These are phyloP conservation scores for Madurella mycetomatis DNA, from an alignment of 2,329 filamentous ascomycete genomes.

Conservation along the genomic window DNA sequence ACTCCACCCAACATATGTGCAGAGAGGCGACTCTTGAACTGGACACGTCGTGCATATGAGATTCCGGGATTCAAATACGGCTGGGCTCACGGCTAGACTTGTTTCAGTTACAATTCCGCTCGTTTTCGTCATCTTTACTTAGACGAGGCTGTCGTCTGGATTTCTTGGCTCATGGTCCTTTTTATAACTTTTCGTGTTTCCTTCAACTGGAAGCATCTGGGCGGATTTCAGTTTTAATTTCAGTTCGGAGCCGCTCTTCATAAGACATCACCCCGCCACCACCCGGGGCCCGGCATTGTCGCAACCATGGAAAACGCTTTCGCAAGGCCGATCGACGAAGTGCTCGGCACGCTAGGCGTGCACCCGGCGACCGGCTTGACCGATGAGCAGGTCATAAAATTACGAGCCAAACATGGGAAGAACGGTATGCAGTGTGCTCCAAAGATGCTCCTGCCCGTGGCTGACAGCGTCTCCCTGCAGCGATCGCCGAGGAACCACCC, in stretches of 20 bases:
- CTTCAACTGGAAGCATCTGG: conserved; percentile 12
- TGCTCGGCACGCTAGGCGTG: conserved; percentile 56
- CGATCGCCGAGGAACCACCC: conserved; percentile 79
- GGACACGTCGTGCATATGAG: conserved; percentile 27
- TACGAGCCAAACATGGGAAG: conserved; percentile 57
- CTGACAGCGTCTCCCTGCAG: conserved; percentile 32
- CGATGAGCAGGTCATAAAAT: conserved; percentile 53
- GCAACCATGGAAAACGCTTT: conserved; percentile 59
- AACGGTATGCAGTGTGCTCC: conserved; percentile 50
- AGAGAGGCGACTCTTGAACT: conserved; percentile 24
- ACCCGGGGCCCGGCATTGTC: conserved; percentile 12
- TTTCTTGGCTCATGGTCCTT: conserved; percentile 15
- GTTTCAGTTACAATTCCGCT: conserved; percentile 14
- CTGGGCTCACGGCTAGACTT: conserved; percentile 3
- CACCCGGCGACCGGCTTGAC: conserved; percentile 52
- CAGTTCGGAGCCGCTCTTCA: conserved; percentile 7
- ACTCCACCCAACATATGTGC: conserved; percentile 14
- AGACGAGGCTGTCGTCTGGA: not conserved
- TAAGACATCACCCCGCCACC: conserved; percentile 14
- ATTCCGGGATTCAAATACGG: conserved; percentile 14
- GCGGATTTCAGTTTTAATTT: conserved; percentile 6
- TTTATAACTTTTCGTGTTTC: conserved; percentile 12
- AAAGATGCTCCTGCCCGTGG: conserved; percentile 2
- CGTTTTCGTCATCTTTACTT: conserved; percentile 10
- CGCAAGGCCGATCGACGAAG: conserved; percentile 52